Conservation (phyloP, 768 basidiomycete genomes). For the Ramaria sp. region DNA sequence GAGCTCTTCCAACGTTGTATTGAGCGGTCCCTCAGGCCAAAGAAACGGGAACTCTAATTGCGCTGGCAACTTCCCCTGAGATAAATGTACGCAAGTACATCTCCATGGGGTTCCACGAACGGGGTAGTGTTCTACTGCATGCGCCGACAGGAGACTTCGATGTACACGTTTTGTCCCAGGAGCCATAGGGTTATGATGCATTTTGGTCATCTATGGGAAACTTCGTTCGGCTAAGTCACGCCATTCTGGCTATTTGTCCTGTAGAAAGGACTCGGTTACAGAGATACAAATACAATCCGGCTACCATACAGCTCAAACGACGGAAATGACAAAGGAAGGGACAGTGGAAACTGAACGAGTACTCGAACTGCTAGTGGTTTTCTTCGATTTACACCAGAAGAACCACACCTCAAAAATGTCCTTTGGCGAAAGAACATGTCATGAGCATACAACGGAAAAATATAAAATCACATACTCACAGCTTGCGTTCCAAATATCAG, state of each 20-base stretch:
- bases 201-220: too few relatives aligned
- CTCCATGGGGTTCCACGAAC: neutral
- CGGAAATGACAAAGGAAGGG: too few relatives aligned
- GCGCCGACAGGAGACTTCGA: neutral
- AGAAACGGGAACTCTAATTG: neutral
- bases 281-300: too few relatives aligned
- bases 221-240: too few relatives aligned
- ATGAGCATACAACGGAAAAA: neutral
- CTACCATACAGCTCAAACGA: too few relatives aligned
- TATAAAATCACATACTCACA: neutral
- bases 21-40: neutral
- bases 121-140: neutral
- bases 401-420: neutral
- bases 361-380: too few relatives aligned
- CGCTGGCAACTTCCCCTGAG: neutral
- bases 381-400: neutral
- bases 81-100: neutral
- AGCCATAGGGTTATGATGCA: too few relatives aligned
- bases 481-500: neutral
- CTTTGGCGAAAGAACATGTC: neutral
- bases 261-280: too few relatives aligned
- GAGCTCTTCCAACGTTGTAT: neutral
- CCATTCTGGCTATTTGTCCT: too few relatives aligned
- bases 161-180: neutral
- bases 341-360: too few relatives aligned